Base-by-base conservation (phyloP, 306 rosid genomes). In the Cucurbita pepo region DNA sequence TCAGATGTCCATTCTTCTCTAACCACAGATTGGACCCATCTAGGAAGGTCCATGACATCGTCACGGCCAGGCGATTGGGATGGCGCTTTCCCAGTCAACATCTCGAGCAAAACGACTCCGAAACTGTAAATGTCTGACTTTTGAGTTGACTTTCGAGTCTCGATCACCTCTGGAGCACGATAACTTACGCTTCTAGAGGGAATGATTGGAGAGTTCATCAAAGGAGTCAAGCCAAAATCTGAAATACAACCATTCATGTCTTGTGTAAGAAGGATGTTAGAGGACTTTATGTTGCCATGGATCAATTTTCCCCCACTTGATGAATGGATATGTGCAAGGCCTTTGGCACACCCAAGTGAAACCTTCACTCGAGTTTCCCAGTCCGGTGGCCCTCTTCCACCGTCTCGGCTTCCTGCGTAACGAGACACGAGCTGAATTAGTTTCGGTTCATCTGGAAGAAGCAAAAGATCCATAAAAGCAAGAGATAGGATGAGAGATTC, bases 1-100 rank as follows among this genome's bases (percentile, higher is more conserved):
- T 94, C 98, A 10, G 92, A 82, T 65, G 97, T 94, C 98, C 98
- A 87, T 69, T 90, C 98, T 82, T 90, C 96, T 69, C 96, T 78
- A 7, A 93, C 98, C 55, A 90, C 91, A 55, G 96, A 88, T 48
- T 86, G 91, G 0, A 89, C 96, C 98, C 98, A 94, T 73, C 84
- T 90, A 30, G 98, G 97, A 76, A 94, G 98, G 79, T 94, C 96
- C 62, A 77, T 79, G 59, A 81, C 77, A 25, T 88, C 92, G 18
- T 87, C 98, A 21, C 82, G 87, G 18, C 94, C 92, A 11, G 94
- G 87, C 30, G 88, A 80, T 63, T 85, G 94, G 40, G 83, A 83
- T 43, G 96, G 97, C 55, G 90, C 82, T 74, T 90, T 90, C 11
- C 96, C 96, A 0, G 97, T 90, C 77, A 94, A 80, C 91, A 85